These are phyloP conservation scores for Comarum palustre DNA, from an alignment of 306 rosid genomes.

Conservation along the genomic window DNA sequence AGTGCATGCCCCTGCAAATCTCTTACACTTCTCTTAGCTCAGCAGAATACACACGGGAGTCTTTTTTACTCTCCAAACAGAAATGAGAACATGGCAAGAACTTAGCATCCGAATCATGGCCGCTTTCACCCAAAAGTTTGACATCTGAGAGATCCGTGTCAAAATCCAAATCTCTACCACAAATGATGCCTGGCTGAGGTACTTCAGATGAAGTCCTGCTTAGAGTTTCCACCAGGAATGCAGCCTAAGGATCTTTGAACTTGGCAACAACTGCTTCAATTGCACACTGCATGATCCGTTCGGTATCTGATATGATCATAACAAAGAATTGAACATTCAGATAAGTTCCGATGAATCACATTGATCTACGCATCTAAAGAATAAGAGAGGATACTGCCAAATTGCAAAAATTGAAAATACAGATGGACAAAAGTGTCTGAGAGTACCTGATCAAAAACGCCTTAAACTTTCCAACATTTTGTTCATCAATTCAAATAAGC, in stretches of 20 bases:
- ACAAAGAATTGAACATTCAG: neutral
- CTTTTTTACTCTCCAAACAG: conserved; percentile 40
- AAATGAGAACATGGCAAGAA: conserved; percentile 54
- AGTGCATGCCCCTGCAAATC: conserved; percentile 12
- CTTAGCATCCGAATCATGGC: conserved; percentile 37
- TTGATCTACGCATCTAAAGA: neutral
- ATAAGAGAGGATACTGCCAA: conserved; percentile 14
- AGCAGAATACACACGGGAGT: conserved; percentile 32
- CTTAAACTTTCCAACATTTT: no score
- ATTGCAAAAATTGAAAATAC: neutral
- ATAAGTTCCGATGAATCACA: neutral
- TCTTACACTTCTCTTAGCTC: conserved; percentile 48
- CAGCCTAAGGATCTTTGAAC: conserved; percentile 57
- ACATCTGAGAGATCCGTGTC: conserved; percentile 39
- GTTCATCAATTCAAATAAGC: no score
- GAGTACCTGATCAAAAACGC: no score
- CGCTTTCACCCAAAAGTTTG: conserved; percentile 33
- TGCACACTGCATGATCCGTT: conserved; percentile 46
- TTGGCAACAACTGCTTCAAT: conserved; percentile 60
- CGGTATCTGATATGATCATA: conserved; percentile 39
- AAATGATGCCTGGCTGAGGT: conserved; percentile 56
- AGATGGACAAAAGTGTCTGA: no score
- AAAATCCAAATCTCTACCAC: conserved; percentile 61
- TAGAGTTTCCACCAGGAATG: conserved; percentile 48
- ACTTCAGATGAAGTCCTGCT: conserved; percentile 41